Conservation (phyloP, 441 rosid genomes). For the Codiaeum variegatum region DNA sequence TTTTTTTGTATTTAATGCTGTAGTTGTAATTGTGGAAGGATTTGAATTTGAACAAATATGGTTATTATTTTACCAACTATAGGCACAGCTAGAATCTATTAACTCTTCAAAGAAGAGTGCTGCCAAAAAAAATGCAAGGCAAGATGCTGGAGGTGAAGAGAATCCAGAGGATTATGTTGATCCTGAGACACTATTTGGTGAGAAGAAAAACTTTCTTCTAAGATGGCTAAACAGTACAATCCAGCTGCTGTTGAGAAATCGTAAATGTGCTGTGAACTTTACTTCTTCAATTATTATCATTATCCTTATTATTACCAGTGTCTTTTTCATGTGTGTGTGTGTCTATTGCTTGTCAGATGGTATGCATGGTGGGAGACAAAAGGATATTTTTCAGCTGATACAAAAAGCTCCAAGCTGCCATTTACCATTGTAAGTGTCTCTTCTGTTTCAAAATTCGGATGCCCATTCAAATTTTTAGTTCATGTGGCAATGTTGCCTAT, state of each 20-base stretch:
- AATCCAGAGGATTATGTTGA: conserved; percentile 64
- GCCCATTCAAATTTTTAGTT: neutral
- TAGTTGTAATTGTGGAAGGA: neutral
- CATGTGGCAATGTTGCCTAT: neutral
- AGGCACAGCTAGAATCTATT: conserved; percentile 42
- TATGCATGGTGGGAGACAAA: conserved; percentile 88
- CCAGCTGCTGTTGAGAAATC: conserved; percentile 71
- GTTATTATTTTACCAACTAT: neutral
- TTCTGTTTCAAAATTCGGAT: too few relatives aligned
- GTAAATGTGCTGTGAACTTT: conserved; percentile 32
- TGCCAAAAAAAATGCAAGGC: conserved; percentile 58
- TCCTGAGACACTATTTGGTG: conserved; percentile 58
- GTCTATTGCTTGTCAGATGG: conserved; percentile 52
- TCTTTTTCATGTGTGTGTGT: conserved; percentile 16
- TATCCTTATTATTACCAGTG: neutral
- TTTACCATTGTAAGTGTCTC: conserved; percentile 60
- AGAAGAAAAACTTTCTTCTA: conserved; percentile 68
- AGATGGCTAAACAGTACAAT: conserved; percentile 76
- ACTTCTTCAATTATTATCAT: neutral
- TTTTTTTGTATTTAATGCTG: neutral
- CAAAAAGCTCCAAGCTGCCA: conserved; percentile 65
- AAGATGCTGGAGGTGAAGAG: conserved; percentile 56
- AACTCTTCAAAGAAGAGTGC: conserved; percentile 39
- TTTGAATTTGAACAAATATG: neutral
- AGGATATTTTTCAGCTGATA: conserved; percentile 62